phyloP scores from a whole-genome alignment of 768 basidiomycete genomes.

The Phylloporus arenicola region DNA sequence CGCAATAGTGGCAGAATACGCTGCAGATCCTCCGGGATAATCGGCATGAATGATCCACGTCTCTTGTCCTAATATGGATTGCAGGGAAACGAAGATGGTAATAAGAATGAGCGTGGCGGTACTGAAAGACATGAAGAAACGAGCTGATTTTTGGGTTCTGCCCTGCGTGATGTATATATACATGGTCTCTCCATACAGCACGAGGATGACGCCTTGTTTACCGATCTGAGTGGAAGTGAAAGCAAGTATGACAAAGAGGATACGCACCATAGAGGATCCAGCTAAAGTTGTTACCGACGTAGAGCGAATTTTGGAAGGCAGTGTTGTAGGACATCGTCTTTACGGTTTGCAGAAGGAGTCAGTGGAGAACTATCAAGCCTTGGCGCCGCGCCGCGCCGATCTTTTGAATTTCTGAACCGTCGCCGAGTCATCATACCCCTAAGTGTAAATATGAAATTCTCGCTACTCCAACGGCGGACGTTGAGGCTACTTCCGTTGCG shows the following conservation, averaged over 20 bases:
- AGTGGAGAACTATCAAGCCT: background rate
- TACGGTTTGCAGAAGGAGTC: no score
- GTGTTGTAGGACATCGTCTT: constrained; percentile 1
- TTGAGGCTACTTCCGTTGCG: no score
- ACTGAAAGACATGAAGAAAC: constrained; percentile 14
- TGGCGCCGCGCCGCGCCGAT: no score
- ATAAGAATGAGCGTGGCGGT: constrained; percentile 19
- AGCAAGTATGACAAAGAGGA: no score
- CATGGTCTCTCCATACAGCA: constrained; percentile 11
- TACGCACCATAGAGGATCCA: no score
- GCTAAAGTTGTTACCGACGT: no score
- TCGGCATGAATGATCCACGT: constrained; percentile 32
- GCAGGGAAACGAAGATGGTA: constrained; percentile 21
- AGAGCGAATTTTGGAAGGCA: constrained; percentile 14
- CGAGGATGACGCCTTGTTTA: constrained; percentile 7
- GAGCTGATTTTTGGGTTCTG: background rate
- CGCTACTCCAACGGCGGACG: no score
- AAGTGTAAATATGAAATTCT: no score
- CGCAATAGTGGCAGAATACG: constrained; percentile 23
- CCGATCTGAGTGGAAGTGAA: background rate
- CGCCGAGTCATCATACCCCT: no score
- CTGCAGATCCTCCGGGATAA: no score
- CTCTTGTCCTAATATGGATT: constrained; percentile 21
- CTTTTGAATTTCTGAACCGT: no score
- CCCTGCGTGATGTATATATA: background rate